phyloP scores from a whole-genome alignment of 1,284 basidiomycete species.

The Pascua guehoae region DNA sequence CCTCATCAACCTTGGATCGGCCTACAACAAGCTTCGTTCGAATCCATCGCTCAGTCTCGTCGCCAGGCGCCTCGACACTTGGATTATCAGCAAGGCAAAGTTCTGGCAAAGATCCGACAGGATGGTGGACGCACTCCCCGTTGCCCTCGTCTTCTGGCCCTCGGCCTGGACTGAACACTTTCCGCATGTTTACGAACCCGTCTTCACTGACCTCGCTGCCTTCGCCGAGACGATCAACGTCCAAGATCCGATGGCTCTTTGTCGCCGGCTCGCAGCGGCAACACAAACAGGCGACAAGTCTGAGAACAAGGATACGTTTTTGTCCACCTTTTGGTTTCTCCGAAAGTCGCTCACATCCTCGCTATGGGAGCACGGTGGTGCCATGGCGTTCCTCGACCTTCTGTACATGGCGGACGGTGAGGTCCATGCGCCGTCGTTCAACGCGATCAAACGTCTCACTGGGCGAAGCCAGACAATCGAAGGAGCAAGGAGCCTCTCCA shows the following conservation, averaged over 20 bases:
- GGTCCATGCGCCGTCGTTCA: constrained; percentile 51
- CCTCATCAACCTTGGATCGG: constrained; percentile 30
- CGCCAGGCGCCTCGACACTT: constrained; percentile 1
- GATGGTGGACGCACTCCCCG: constrained; percentile 13
- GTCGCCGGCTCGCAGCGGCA: constrained; percentile 4
- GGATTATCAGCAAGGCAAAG: constrained; percentile 4
- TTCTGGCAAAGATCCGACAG: constrained; percentile 13
- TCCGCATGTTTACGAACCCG: constrained; percentile 1
- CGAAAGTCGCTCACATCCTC: constrained; percentile 65
- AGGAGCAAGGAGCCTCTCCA: not conserved
- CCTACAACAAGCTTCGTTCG: constrained; percentile 1
- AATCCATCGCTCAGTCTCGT: not conserved
- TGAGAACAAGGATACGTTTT: constrained; percentile 16
- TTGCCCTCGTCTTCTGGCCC: constrained; percentile 33
- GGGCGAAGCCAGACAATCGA: constrained; percentile 6
- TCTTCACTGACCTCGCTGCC: constrained; percentile 13
- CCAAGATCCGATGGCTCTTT: constrained; percentile 23
- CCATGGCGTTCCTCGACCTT: constrained; percentile 69
- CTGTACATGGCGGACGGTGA: constrained; percentile 51
- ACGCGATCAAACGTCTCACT: constrained; percentile 16
- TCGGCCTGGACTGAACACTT: constrained; percentile 11
- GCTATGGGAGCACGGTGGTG: constrained; percentile 61
- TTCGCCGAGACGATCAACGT: constrained; percentile 7
- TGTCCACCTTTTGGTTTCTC: constrained; percentile 70
- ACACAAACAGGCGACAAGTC: not conserved